Base-by-base conservation (phyloP, 202 grass and related monocot genomes). In the Musa balbisiana region DNA sequence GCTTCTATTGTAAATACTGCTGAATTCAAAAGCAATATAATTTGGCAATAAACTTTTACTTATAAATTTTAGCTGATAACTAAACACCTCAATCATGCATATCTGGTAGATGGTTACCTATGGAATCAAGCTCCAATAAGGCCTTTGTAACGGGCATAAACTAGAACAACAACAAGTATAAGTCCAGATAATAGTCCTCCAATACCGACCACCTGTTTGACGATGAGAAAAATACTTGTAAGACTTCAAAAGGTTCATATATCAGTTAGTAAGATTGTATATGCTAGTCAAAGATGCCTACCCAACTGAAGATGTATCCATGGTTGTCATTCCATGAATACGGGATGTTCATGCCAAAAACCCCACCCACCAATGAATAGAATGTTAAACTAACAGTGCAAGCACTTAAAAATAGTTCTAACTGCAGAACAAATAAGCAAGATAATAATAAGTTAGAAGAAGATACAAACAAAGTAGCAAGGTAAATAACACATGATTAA, bases 321-420 rank as follows among this genome's bases (percentile, higher is more conserved):
- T 94, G 83, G 85, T 15, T 19, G 1, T 86, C 51, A 27, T 98
- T 98, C 95, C 95, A 98, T n/a, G 95, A 82, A 78, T 90, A 98
- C 12, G 95, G 95, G 73, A 94, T 92, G 75, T 98, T 98, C 95
- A 98, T 98, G 73, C 94, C 91, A 78, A 98, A 98, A 62, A 94
- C 73, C 81, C 85, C 94, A 78, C 86, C 94, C 78, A 94, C 85
- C 65, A 98, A 86, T 3, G 94, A 89, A 83, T 98, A 98, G 55
- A 98, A 81, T 2, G 94, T 94, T 17, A 98, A 68, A 79, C 87
- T 87, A 64, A 92, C 94, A 0, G 94, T 98, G 55, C 88, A 89
- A 74, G 91, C 87, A 86, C 88, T 98, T 76, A 98, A 94, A 75
- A 98, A 98, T 74, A 98, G 79, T 77, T 98, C 94, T 60, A 98